Evolutionary conservation across 768 basidiomycete species (phyloP).

Genomic region (Crepidotus variabilis): DNA sequence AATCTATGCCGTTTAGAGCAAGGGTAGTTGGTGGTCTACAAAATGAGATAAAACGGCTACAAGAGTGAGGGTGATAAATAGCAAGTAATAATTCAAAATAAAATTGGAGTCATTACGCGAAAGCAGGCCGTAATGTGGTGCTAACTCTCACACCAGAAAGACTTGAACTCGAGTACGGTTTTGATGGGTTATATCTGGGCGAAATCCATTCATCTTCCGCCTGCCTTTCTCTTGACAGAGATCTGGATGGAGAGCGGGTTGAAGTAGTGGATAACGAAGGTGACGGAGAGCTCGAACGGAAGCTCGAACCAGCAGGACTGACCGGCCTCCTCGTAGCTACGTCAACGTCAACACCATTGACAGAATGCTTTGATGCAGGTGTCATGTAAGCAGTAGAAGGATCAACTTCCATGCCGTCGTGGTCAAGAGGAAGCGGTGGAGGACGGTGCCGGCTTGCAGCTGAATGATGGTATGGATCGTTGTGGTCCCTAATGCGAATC

Average conservation of each 20-base stretch:
- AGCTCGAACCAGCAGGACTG: not conserved
- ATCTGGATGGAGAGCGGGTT: not conserved
- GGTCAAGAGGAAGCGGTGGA: not conserved
- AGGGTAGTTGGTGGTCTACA: no score
- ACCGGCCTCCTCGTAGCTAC: not conserved
- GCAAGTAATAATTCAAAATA: not conserved
- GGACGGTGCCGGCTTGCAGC: not conserved
- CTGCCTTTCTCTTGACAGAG: not conserved
- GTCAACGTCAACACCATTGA: not conserved
- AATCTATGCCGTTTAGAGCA: no score
- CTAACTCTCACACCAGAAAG: not conserved
- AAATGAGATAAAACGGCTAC: no score
- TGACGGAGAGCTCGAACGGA: not conserved
- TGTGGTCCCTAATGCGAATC: not conserved
- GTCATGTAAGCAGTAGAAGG: not conserved
- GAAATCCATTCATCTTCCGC: not conserved
- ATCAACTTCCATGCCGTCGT: not conserved
- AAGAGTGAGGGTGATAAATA: slow-evolving; percentile 12
- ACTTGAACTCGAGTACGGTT: not conserved
- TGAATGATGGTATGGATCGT: not conserved
- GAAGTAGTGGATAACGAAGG: not conserved
- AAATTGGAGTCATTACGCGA: not conserved
- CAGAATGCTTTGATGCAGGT: not conserved
- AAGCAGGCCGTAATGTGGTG: not conserved
- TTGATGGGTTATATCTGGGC: not conserved